These are phyloP conservation scores for Xylariaceae sp. DNA, from an alignment of 2,329 filamentous ascomycete genomes.

Conservation along the genomic window DNA sequence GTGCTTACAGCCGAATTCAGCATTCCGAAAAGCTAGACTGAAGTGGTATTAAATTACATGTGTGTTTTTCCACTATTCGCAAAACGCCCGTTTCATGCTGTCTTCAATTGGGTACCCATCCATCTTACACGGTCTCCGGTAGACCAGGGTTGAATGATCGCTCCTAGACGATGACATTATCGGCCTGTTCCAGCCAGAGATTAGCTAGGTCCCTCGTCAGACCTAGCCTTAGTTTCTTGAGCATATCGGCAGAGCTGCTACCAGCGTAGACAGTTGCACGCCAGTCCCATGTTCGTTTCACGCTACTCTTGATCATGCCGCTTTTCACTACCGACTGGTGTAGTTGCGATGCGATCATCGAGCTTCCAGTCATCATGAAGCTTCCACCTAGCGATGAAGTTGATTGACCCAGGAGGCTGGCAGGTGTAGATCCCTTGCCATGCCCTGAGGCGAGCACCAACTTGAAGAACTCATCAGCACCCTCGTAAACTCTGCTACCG, in stretches of 20 bases:
- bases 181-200: constrained; percentile 65
- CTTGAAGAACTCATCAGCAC: constrained; percentile 74
- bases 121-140: too few species aligned
- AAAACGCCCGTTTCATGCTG: too few species aligned
- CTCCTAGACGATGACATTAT: constrained; percentile 46
- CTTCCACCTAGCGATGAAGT: constrained; percentile 46
- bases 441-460: constrained; percentile 70
- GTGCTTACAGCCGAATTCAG: too few species aligned
- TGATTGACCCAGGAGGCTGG: constrained; percentile 59
- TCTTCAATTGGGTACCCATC: too few species aligned
- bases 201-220: constrained; percentile 70
- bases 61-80: too few species aligned
- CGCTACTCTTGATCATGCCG: constrained; percentile 36
- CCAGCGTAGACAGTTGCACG: constrained; percentile 52
- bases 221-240: constrained; percentile 67
- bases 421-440: constrained; percentile 60
- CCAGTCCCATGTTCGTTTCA: constrained; percentile 69
- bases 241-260: constrained; percentile 64
- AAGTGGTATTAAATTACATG: too few species aligned
- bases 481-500: constrained; percentile 63
- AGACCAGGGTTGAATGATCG: too few species aligned
- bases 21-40: too few species aligned
- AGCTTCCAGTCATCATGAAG: constrained; percentile 70
- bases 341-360: constrained; percentile 62
- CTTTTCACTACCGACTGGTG: constrained; percentile 50